A percentile compares a stretch with the other conserved stretches of the same genome.
These are phyloP conservation scores for Pythium scleroteichum DNA, from an alignment of 352 stramenopile species.

Conservation along the genomic window DNA sequence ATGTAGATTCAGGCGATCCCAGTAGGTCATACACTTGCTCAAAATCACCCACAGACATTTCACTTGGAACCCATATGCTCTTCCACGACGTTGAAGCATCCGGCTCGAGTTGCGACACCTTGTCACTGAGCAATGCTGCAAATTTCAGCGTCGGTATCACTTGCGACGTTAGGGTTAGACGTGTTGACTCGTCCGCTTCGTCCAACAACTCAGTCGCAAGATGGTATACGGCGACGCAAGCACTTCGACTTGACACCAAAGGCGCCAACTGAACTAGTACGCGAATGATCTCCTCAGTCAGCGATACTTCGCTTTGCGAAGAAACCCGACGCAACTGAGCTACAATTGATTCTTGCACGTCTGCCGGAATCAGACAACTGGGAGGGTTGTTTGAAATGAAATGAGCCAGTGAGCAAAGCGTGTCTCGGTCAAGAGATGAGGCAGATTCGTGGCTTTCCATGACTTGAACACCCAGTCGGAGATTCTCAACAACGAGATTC, in stretches of 20 bases:
- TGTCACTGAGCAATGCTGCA: background rate
- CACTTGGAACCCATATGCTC: slow-evolving; percentile 13
- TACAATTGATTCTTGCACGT: slow-evolving; percentile 3
- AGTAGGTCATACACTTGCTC: slow-evolving; percentile 26
- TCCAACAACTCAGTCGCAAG: slow-evolving; percentile 9
- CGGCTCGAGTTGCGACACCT: background rate
- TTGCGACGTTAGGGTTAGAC: background rate
- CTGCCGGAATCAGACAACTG: too few species aligned
- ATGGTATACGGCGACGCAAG: background rate
- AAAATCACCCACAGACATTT: slow-evolving; percentile 24
- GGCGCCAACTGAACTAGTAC: slow-evolving; percentile 3
- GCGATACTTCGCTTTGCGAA: too few species aligned
- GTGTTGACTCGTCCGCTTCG: slow-evolving; percentile 1
- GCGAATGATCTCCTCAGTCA: too few species aligned
- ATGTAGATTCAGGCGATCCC: slow-evolving; percentile 6
- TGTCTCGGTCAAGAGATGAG: too few species aligned
- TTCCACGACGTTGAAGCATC: background rate
- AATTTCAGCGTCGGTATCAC: background rate
- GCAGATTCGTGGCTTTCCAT: too few species aligned
- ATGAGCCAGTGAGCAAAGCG: too few species aligned
- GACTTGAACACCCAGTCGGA: background rate
- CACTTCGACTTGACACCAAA: background rate
- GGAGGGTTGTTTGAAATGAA: too few species aligned
- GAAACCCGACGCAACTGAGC: background rate
- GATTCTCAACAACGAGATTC: slow-evolving; percentile 5